Base-by-base conservation (phyloP, 192 early-diverging fungal species). In the Chytriomyces confervae region DNA sequence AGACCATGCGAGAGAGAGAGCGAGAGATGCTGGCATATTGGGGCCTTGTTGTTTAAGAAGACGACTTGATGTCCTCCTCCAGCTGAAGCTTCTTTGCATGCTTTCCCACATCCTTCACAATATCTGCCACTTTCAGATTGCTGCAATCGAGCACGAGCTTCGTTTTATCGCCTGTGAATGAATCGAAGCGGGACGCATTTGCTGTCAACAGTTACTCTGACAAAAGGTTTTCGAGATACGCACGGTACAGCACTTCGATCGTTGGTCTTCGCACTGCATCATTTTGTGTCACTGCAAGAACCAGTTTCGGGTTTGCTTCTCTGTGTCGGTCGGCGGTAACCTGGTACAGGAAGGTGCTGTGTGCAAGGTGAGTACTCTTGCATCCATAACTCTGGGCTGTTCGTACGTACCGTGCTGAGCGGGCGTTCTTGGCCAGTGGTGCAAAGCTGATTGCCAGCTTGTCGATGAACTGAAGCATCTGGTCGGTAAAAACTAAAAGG, bases 61-160 rank as follows among this genome's bases (percentile, higher is more conserved):
- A 61, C 3, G 72, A 66, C n/a, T 50, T 53, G 67, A 77, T 71
- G 50, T 80, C 79, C 50, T 76, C 79, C 57, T 80, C 73, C 13
- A 80, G 74, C 60, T 77, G 62, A 7, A 80, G 74, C 43, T 76
- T 75, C 48, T 64, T 57, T 13, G 79, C 64, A 50, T 80, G 69
- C 65, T 77, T 75, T 45, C 57, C 36, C 27, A 80, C 69, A 43
- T 72, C 69, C 23, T 36, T 47, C 63, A 72, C 36, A 47, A 80
- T 64, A 20, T 80, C 79, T 13, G 50, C 66, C n/a, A 69, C 69
- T 43, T 66, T 72, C 18, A 72, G 46, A n/a, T 8, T 43, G 16
- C 47, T 49, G 48, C 69, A 72, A 13, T 61, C 62, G 11, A 79
- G 18, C 8, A 49, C 0, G 44, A 79, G 65, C 23, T 50, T n/a